Percentiles rank a stretch among this genome's conserved stretches.
phyloP scores from a whole-genome alignment of 345 rosid species.

The Luvunga scandens region DNA sequence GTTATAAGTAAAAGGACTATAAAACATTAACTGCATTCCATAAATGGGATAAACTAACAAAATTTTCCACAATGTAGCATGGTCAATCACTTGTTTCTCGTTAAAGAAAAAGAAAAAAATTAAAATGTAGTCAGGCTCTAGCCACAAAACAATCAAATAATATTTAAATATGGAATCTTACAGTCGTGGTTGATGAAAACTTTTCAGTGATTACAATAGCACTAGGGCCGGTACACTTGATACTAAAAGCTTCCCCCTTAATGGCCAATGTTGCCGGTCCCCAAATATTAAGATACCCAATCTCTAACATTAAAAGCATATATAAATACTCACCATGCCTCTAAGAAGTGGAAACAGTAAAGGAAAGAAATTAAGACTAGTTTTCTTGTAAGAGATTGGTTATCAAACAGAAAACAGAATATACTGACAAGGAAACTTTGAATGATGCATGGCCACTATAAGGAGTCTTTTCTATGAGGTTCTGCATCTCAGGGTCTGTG shows the following conservation, averaged over 20 bases:
- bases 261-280: slow-evolving; percentile 79
- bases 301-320: slow-evolving; percentile 47
- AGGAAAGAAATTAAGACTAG: not conserved
- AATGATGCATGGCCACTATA: slow-evolving; percentile 62
- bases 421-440: slow-evolving; percentile 63
- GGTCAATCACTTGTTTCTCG: not conserved
- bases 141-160: slow-evolving; percentile 10
- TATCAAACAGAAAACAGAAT: slow-evolving; percentile 1
- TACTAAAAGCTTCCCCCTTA: slow-evolving; percentile 76
- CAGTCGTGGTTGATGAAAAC: slow-evolving; percentile 59
- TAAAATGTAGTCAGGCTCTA: not conserved
- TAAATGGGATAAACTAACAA: not conserved
- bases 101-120: not conserved
- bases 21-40: not conserved
- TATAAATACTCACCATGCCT: not conserved
- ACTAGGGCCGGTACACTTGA: slow-evolving; percentile 53
- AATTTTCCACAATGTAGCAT: not conserved
- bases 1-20: not conserved
- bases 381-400: slow-evolving; percentile 2
- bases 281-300: slow-evolving; percentile 74
- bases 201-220: slow-evolving; percentile 64
- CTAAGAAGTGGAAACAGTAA: not conserved
- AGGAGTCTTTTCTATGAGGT: slow-evolving; percentile 60
- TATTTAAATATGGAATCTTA: slow-evolving; percentile 36
- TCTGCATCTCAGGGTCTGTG: slow-evolving; percentile 79